Evolutionary conservation across 1,284 basidiomycete genomes (phyloP), one percentile per base, ranked within the genome.

Genomic region (Bjerkandera adusta): DNA sequence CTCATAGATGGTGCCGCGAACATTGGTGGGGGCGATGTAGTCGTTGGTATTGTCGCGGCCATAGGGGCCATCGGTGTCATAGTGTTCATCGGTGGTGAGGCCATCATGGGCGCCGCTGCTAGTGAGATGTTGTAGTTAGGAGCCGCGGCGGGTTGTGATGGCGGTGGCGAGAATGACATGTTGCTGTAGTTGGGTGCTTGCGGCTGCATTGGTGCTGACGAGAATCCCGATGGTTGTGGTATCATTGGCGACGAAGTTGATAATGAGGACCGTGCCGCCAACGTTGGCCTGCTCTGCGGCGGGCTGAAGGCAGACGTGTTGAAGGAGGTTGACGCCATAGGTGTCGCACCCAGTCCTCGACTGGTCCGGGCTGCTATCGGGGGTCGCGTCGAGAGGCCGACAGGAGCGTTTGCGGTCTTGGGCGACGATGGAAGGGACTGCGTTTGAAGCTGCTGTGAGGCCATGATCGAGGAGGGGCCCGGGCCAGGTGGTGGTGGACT

Each of bases 1-100:
- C 72, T 67, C 72, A 83, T 79, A 10, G 65, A 62, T 27, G 70
- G 68, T 2, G 68, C 59, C 0, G 68, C 59, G 43, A 68, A 66
- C 34, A 63, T 43, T 12, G 73, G 69, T 25, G 70, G 60, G 5
- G 72, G 59, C 10, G 67, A 57, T 46, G 64, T 56, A 0, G 61
- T 44, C 2, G 63, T 29, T 15, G 52, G 45, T 38, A 57, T 54
- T 15, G 51, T 41, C 5, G 49, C 33, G 12, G 16, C 21, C 21
- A 48, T 24, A n/a, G 45, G 44, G 16, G 37, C 43, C 16, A 32
- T 8, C 13, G 32, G 49, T 20, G 32, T 38, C 4, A 26, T 46
- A 18, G 47, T 15, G 20, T 26, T 16, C 25, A 43, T 37, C 16
- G 21, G n/a, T 22, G 49, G 24, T 34, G 43, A 33, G n/a, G 46